A percentile compares a stretch with the other conserved stretches of the same genome.
Evolutionary conservation across 768 basidiomycete species (phyloP).

Genomic region (Phanerochaete carnosa): DNA sequence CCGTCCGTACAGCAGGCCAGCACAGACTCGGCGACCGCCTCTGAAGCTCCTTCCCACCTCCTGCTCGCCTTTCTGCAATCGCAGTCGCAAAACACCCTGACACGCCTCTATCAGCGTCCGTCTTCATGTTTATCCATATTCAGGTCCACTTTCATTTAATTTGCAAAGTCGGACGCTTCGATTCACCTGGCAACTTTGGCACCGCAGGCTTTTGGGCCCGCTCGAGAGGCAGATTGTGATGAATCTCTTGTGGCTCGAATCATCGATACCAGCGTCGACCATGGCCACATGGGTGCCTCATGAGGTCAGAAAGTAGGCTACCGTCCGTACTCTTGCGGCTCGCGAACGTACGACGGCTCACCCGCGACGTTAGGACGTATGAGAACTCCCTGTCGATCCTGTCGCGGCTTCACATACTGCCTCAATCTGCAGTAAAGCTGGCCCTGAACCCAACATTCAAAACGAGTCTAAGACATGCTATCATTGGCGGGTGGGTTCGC

Average conservation of each 20-base stretch:
- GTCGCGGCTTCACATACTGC: constrained; percentile 65
- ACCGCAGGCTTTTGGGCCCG: constrained; percentile 63
- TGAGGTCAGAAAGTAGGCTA: constrained; percentile 64
- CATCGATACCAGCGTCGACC: constrained; percentile 58
- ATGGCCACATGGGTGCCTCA: constrained; percentile 76
- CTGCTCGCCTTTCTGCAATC: constrained; percentile 77
- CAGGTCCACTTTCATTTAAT: constrained; percentile 46
- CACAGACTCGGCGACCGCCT: constrained; percentile 5
- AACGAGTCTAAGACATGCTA: constrained; percentile 72
- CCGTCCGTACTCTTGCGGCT: background rate
- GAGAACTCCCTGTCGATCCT: constrained; percentile 65
- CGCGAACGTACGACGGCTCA: background rate
- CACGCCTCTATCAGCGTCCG: constrained; percentile 78
- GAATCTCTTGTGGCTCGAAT: constrained; percentile 87
- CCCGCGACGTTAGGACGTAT: constrained; percentile 52
- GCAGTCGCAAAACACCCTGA: constrained; percentile 74
- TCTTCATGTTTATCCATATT: constrained; percentile 90
- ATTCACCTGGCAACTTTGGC: background rate
- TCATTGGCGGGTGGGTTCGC: constrained; percentile 76
- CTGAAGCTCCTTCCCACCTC: constrained; percentile 44
- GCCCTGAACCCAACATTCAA: constrained; percentile 76
- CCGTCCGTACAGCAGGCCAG: constrained; percentile 15
- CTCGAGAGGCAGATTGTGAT: constrained; percentile 83
- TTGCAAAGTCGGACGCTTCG: background rate
- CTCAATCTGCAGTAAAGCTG: constrained; percentile 56